These are phyloP conservation scores for Hymenoscyphus fructigenus DNA, from an alignment of 2,329 filamentous ascomycete species.

Conservation along the genomic window DNA sequence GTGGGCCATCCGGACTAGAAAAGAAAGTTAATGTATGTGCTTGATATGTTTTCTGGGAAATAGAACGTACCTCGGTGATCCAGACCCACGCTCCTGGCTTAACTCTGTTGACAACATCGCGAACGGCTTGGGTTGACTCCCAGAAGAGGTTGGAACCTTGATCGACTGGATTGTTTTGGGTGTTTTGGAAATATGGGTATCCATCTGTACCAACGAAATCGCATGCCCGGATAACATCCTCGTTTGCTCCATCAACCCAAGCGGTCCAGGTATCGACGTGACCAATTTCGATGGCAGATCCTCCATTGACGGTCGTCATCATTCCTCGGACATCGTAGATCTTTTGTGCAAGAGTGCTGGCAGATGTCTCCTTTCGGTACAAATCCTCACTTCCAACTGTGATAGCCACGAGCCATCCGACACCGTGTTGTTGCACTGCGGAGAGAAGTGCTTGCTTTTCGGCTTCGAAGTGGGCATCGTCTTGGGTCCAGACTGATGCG, in stretches of 20 bases:
- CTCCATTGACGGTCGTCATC: slow-evolving; percentile 46
- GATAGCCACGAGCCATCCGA: slow-evolving; percentile 61
- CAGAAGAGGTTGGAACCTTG: slow-evolving; percentile 56
- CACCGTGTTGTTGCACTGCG: slow-evolving; percentile 55
- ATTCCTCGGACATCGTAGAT: slow-evolving; percentile 54
- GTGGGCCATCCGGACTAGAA: slow-evolving; percentile 55
- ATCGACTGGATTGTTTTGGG: slow-evolving; percentile 54
- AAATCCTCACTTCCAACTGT: slow-evolving; percentile 68
- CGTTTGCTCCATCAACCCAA: slow-evolving; percentile 60
- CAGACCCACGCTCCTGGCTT: slow-evolving; percentile 55
- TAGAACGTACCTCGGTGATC: slow-evolving; percentile 51
- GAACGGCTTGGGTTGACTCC: slow-evolving; percentile 35
- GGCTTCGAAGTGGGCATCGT: slow-evolving; percentile 52
- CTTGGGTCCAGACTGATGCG: slow-evolving; percentile 63
- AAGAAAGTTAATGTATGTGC: background rate
- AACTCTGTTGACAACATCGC: slow-evolving; percentile 40
- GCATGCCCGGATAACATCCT: slow-evolving; percentile 57
- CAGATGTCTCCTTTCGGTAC: slow-evolving; percentile 53
- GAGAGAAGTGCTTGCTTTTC: slow-evolving; percentile 61
- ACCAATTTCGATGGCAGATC: slow-evolving; percentile 53
- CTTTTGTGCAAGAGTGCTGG: slow-evolving; percentile 43
- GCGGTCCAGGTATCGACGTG: slow-evolving; percentile 70
- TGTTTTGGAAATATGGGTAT: slow-evolving; percentile 65
- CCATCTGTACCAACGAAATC: slow-evolving; percentile 67
- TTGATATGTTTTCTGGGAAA: background rate